Percentiles rank a stretch among this genome's conserved stretches.
phyloP scores from a whole-genome alignment of 2,329 filamentous ascomycete genomes.

The Xylariales sp. region DNA sequence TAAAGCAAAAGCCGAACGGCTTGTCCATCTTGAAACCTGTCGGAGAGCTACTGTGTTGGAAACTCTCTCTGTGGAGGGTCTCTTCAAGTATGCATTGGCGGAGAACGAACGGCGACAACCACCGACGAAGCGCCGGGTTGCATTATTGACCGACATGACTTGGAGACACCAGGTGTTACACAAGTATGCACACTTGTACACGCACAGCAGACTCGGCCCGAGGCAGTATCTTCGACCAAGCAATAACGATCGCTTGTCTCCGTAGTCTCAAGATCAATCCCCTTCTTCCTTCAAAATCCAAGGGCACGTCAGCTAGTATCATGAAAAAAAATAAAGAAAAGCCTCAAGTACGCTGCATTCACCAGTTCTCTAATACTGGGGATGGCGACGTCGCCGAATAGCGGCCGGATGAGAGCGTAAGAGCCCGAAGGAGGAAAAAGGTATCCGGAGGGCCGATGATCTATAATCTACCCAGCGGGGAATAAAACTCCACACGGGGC shows the following conservation, averaged over 20 bases:
- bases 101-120: constrained; percentile 30
- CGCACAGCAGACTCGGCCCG: neutral
- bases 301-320: neutral
- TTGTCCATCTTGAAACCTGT: constrained; percentile 45
- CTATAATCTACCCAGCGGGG: constrained; percentile 13
- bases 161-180: constrained; percentile 20
- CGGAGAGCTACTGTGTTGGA: constrained; percentile 9
- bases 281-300: neutral
- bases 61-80: constrained; percentile 21
- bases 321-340: neutral
- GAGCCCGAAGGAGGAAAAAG: constrained; percentile 26
- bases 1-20: constrained; percentile 48
- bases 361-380: neutral
- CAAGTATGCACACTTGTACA: constrained; percentile 8
- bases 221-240: neutral
- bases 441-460: constrained; percentile 20
- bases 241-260: neutral
- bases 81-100: constrained; percentile 21
- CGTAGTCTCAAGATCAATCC: neutral
- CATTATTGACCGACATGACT: constrained; percentile 32
- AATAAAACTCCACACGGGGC: neutral
- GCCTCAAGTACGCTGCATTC: neutral
- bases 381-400: neutral
- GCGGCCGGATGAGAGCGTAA: constrained; percentile 5
- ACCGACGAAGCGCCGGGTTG: constrained; percentile 33